These are phyloP conservation scores for Mortierella sp. DNA, from an alignment of 371 early-diverging fungal genomes.

Conservation along the genomic window DNA sequence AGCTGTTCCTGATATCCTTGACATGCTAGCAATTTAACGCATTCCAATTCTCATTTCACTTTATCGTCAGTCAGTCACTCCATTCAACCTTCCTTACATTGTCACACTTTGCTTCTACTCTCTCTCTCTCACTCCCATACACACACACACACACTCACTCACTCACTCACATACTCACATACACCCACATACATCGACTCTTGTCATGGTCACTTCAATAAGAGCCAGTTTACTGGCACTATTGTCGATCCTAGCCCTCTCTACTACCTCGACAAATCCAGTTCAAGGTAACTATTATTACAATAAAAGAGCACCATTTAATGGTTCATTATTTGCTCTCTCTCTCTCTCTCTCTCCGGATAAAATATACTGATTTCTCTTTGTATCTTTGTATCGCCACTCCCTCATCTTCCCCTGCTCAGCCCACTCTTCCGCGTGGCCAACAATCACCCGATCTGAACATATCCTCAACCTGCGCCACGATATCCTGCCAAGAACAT, in stretches of 20 bases:
- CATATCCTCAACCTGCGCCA: constrained; percentile 38
- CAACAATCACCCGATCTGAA: constrained; percentile 43
- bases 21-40: too few species aligned
- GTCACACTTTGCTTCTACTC: too few species aligned
- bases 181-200: background rate
- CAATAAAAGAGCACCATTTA: background rate
- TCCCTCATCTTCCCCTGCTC: background rate
- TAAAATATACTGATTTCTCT: background rate
- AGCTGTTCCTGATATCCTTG: background rate
- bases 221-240: constrained; percentile 14
- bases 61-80: too few species aligned
- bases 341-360: background rate
- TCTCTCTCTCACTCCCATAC: background rate
- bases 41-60: too few species aligned
- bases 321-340: background rate
- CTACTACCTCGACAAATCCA: background rate
- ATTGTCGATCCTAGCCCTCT: constrained; percentile 11
- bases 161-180: background rate
- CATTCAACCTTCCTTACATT: background rate
- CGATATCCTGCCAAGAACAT: constrained; percentile 31
- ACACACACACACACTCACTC: background rate
- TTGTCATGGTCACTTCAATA: constrained; percentile 23
- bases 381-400: background rate
- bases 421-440: constrained; percentile 50
- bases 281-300: constrained; percentile 2